Evolutionary conservation across 1,284 basidiomycete species (phyloP).

Genomic region (Rhizoctonia solani): DNA sequence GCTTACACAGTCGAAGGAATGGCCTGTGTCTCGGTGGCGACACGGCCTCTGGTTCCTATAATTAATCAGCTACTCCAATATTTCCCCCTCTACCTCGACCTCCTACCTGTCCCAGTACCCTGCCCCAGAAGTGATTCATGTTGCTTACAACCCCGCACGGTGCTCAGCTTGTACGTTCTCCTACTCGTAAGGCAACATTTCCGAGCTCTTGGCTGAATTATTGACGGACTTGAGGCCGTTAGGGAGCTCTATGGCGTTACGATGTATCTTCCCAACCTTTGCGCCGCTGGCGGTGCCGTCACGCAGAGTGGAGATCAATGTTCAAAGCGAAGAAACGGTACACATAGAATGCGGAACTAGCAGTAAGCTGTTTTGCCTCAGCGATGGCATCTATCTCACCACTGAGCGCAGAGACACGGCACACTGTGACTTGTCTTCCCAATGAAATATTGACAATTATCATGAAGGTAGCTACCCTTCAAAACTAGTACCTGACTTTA

Average conservation of each 20-base stretch:
- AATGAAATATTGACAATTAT: conserved; percentile 9
- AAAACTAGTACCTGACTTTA: not conserved
- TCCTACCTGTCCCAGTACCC: not conserved
- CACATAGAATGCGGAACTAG: too few species aligned
- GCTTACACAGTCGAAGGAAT: not conserved
- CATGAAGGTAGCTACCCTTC: not conserved
- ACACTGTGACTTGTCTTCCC: conserved; percentile 4
- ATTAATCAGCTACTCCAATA: conserved; percentile 1
- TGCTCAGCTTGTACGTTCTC: not conserved
- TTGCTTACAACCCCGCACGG: conserved; percentile 18
- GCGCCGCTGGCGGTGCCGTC: not conserved
- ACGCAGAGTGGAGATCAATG: not conserved
- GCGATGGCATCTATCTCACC: not conserved
- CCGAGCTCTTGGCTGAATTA: not conserved
- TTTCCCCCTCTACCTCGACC: conserved; percentile 6
- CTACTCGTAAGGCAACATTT: not conserved
- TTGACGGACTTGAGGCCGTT: conserved; percentile 43
- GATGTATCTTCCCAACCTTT: conserved; percentile 16
- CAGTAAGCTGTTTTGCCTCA: too few species aligned
- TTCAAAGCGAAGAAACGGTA: too few species aligned
- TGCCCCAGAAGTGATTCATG: not conserved
- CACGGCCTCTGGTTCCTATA: conserved; percentile 21
- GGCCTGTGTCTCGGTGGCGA: conserved; percentile 4
- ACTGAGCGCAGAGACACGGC: not conserved
- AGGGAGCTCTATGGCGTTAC: conserved; percentile 40